A percentile compares a stretch with the other conserved stretches of the same genome.
These are phyloP conservation scores for Backusella circina DNA, from an alignment of 192 early-diverging fungal genomes.

Conservation along the genomic window DNA sequence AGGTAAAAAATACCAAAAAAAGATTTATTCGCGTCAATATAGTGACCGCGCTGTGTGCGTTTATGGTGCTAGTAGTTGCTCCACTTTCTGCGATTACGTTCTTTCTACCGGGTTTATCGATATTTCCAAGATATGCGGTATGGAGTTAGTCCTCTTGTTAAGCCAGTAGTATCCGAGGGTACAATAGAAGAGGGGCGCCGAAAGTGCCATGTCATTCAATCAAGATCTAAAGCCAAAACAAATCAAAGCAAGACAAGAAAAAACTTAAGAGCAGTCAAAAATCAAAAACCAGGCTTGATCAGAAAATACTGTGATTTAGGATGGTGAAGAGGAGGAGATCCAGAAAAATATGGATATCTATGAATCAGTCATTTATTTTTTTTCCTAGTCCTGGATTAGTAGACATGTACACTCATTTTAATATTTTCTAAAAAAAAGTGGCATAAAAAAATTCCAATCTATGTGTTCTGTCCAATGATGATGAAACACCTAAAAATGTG, in stretches of 20 bases:
- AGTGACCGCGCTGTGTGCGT: neutral
- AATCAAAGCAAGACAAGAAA: neutral
- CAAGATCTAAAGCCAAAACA: neutral
- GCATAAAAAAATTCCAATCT: neutral
- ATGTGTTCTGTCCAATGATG: neutral
- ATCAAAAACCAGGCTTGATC: constrained; percentile 5
- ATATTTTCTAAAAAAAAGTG: neutral
- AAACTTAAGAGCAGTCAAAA: constrained; percentile 13
- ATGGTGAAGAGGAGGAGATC: constrained; percentile 30
- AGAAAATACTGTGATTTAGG: constrained; percentile 33
- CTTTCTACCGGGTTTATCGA: neutral
- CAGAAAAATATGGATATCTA: constrained; percentile 36
- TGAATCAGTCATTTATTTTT: no score
- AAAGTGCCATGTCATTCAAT: neutral
- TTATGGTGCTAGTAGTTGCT: neutral
- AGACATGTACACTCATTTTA: constrained; percentile 35
- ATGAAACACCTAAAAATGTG: neutral
- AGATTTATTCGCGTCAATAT: neutral
- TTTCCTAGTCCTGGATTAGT: constrained; percentile 53
- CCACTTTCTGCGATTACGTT: neutral
- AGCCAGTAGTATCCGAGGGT: neutral
- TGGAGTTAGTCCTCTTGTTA: neutral
- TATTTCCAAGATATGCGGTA: neutral
- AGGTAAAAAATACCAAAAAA: neutral
- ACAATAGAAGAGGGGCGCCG: neutral